A percentile compares a stretch with the other conserved stretches of the same genome.
phyloP scores from a whole-genome alignment of 2,329 filamentous ascomycete genomes.

The Clonostachys solani region DNA sequence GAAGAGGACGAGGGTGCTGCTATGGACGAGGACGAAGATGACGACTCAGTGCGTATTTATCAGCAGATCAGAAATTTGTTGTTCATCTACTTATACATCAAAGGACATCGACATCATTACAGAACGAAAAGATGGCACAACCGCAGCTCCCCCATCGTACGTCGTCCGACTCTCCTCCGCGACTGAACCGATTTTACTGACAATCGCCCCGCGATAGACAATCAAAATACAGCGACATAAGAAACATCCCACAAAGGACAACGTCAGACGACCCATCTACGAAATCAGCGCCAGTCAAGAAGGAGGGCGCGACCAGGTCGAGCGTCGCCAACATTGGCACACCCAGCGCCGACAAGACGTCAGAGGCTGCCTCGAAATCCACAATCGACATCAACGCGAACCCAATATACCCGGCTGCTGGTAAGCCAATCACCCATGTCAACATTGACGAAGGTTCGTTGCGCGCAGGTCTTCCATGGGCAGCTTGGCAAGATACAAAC shows the following conservation, averaged over 20 bases:
- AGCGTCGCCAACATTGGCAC: constrained; percentile 21
- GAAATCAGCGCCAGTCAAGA: neutral
- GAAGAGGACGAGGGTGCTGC: constrained; percentile 58
- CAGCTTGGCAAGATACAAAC: neutral
- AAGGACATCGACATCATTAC: constrained; percentile 67
- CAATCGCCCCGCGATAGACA: constrained; percentile 31
- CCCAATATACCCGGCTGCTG: constrained; percentile 72
- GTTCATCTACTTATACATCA: neutral
- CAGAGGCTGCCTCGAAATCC: constrained; percentile 69
- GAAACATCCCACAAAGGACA: constrained; percentile 59
- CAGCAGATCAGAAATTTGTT: neutral
- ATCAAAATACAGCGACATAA: constrained; percentile 60
- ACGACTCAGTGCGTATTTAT: constrained; percentile 35
- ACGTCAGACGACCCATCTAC: constrained; percentile 44
- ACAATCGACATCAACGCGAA: constrained; percentile 81
- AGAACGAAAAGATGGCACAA: constrained; percentile 61
- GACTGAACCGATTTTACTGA: neutral
- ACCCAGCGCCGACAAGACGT: constrained; percentile 48
- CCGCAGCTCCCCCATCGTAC: constrained; percentile 54
- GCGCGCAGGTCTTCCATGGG: neutral
- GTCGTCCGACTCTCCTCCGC: constrained; percentile 14
- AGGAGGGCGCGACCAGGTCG: constrained; percentile 30
- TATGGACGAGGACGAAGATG: constrained; percentile 55
- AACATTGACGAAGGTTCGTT: constrained; percentile 63
- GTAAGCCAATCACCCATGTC: constrained; percentile 75